Conservation (phyloP, 2,329 filamentous ascomycete genomes). For the Cadophora sp. region DNA sequence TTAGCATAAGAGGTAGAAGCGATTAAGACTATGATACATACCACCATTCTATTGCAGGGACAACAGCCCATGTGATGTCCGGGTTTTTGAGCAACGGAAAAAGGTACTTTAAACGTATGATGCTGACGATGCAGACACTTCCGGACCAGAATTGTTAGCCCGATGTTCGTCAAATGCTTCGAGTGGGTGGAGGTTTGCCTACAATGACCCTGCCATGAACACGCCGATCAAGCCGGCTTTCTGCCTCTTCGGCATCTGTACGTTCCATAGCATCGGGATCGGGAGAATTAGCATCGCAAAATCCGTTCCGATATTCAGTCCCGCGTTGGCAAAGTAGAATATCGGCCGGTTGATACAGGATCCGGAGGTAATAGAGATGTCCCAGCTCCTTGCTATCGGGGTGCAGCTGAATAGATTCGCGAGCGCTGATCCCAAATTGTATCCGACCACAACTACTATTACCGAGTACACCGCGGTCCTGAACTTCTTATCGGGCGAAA, state of each 20-base stretch:
- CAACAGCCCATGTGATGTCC: not conserved
- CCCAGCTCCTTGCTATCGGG: not conserved
- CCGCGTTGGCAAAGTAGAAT: slow-evolving; percentile 1
- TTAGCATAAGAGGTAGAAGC: not conserved
- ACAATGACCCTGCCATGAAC: not conserved
- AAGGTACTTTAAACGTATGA: not conserved
- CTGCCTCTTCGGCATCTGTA: not conserved
- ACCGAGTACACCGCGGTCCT: not conserved
- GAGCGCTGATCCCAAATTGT: not conserved
- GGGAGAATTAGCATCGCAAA: not conserved
- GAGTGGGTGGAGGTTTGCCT: not conserved
- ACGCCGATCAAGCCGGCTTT: not conserved
- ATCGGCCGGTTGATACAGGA: not conserved
- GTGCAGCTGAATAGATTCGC: not conserved
- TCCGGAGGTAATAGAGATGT: not conserved
- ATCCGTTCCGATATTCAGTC: not conserved
- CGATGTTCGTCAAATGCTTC: not conserved
- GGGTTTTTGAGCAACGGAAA: not conserved
- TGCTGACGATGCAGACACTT: not conserved
- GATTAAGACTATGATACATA: not conserved
- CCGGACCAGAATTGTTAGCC: not conserved
- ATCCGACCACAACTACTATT: not conserved
- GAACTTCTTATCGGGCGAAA: not conserved
- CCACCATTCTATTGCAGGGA: not conserved
- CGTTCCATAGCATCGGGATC: not conserved